Base-by-base conservation (phyloP, 805 yeast species). In the Candida maltosa region DNA sequence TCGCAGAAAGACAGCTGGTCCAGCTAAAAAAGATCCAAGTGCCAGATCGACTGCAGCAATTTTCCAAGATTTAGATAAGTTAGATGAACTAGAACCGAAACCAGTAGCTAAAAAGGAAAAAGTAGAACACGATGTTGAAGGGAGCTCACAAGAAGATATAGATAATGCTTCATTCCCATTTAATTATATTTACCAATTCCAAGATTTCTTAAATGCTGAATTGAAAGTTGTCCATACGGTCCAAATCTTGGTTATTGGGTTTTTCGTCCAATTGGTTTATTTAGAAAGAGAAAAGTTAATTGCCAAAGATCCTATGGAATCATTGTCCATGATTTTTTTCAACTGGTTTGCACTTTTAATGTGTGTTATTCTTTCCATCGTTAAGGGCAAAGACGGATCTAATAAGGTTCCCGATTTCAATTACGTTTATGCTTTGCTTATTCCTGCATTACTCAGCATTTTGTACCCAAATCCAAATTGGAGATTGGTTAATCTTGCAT, bases 181-280 rank as follows among this genome's bases (percentile, higher is more conserved):
- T 26, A 54, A 51, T 37, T 40, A 46, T 17, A 38, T 65, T 15
- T 66, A 48, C 43, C 43, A 46, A 10, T 40, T 52, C 12, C 73
- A 68, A 39, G 73, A 68, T 35, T 64, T 58, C 35, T 45, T 65
- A 29, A 66, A 65, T 38, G 62, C 54, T 4, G 45, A 59, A 24
- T 39, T 67, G 49, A 47, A 48, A 10, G 45, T 57, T 24, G 31
- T 53, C n/a, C 56, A 49, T 29, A 56, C 58, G 34, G 51, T 59
- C 6, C 69, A 68, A 41, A 8, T 62, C 25, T 41, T 65, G 40
- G 49, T 56, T 20, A 37, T 61, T 21, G 40, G 45, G 7, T 68
- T 58, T 43, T 20, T 60, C 11, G 17, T 46, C 19, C 62, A 68
- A 43, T 47, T 67, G 12, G 37, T 55, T 20, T 65, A 62, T 40